Evolutionary conservation across 2,329 filamentous ascomycete species (phyloP).

Genomic region (Colletotrichum costaricense): DNA sequence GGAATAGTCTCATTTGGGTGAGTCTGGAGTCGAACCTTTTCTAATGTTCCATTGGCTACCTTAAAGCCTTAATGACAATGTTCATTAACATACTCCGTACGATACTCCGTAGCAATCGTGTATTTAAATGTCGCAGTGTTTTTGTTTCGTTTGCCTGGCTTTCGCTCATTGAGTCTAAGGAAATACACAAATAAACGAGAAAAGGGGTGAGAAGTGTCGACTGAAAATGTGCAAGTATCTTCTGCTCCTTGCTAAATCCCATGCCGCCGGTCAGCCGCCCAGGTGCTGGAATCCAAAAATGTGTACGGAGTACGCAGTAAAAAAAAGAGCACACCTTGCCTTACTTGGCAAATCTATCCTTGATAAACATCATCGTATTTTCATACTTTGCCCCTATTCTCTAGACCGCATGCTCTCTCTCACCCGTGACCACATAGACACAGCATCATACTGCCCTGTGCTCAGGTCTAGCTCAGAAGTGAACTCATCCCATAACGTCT

Average conservation of each 20-base stretch:
- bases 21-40: neutral
- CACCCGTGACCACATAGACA: neutral
- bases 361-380: neutral
- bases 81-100: too few species aligned
- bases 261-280: neutral
- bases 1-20: neutral
- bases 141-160: neutral
- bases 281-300: neutral
- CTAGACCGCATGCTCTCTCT: neutral
- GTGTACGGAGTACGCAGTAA: too few species aligned
- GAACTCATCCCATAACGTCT: neutral
- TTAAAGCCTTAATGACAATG: too few species aligned
- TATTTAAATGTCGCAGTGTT: neutral
- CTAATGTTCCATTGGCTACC: neutral
- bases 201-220: too few species aligned
- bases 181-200: too few species aligned
- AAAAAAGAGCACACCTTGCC: too few species aligned
- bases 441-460: neutral
- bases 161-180: too few species aligned
- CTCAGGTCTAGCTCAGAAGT: neutral
- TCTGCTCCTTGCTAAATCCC: neutral
- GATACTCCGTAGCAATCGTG: neutral
- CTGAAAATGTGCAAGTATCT: neutral
- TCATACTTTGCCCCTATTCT: neutral
- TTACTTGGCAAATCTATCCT: too few species aligned